Evolutionary conservation across 345 rosid genomes (phyloP), one percentile per base, ranked within the genome.

Genomic region (Boechera retrofracta): DNA sequence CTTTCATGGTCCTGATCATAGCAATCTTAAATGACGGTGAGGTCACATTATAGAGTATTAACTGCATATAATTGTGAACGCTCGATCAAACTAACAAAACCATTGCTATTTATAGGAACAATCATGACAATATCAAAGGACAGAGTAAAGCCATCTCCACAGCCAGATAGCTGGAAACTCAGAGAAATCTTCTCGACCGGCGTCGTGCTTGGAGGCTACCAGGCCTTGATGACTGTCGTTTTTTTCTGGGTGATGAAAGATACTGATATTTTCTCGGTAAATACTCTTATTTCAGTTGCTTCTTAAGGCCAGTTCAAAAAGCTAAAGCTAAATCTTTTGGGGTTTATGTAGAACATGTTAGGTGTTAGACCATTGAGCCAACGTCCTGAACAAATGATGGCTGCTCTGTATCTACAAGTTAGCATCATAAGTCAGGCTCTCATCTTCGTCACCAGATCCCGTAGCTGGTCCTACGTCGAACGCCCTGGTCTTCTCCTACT

Each of bases 111-210:
- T 71, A 26, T 44, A 92, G 97, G 97, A 36, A 91, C 98, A 65
- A 92, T 92, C 75, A 89, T 92, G 98, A 92, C 97, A 2, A 92
- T 92, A 74, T 90, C 97, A 28, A 92, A 89, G 80, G 97, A 92
- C 77, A 76, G 88, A 18, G 91, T 91, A 76, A 89, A 93, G 83
- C 97, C 98, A 53, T 91, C 94, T 78, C 97, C 97, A 38, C 84
- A 13, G 72, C 98, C 98, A 35, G 98, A 91, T 72, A 88, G 94
- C 82, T 93, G 98, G 98, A 93, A 93, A 69, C 89, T 93, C 9
- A 85, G 76, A 49, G 96, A 93, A 78, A 93, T 93, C 29, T 93
- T 93, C 64, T 75, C 88, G 28, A 88, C 98, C 18, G 96, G 97
- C 15, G 13, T 89, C 32, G 97, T 93, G 58, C 90, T 91, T 57